Conservation (phyloP, 202 grass and related monocot genomes). For the Alloteropsis angusta region DNA sequence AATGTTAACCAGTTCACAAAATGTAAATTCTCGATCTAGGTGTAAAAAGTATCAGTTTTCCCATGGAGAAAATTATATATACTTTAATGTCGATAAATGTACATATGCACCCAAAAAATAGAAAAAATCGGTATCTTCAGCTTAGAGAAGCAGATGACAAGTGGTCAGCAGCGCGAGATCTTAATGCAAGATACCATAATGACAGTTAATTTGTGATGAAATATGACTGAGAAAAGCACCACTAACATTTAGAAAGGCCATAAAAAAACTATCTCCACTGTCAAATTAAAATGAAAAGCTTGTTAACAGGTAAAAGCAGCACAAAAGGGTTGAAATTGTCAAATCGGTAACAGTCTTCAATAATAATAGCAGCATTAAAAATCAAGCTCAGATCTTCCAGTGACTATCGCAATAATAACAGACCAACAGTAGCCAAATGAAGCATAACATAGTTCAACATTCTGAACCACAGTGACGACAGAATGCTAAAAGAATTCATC, state of each 20-base stretch:
- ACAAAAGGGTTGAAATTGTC: not conserved
- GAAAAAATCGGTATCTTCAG: not conserved
- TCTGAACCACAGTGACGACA: conserved; percentile 1
- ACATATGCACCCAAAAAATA: conserved; percentile 12
- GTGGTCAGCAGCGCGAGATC: not conserved
- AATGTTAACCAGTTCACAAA: not conserved
- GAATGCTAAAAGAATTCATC: not conserved
- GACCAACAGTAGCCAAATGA: not conserved
- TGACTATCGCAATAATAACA: not conserved
- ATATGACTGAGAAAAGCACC: not conserved
- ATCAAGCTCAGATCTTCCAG: not conserved
- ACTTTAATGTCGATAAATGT: conserved; percentile 1
- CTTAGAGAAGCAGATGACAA: not conserved
- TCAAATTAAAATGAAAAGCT: not conserved
- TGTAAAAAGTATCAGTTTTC: not conserved
- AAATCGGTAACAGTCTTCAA: not conserved
- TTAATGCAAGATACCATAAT: not conserved
- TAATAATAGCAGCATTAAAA: not conserved
- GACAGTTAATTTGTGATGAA: not conserved
- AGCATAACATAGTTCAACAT: conserved; percentile 5
- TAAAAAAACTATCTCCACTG: not conserved
- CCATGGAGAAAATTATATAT: not conserved
- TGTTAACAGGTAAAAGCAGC: not conserved
- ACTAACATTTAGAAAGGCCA: not conserved
- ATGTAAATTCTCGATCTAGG: not conserved